Percentiles rank a stretch among this genome's conserved stretches.
Conservation (phyloP, 257 asterid genomes). For the Rhazya stricta region DNA sequence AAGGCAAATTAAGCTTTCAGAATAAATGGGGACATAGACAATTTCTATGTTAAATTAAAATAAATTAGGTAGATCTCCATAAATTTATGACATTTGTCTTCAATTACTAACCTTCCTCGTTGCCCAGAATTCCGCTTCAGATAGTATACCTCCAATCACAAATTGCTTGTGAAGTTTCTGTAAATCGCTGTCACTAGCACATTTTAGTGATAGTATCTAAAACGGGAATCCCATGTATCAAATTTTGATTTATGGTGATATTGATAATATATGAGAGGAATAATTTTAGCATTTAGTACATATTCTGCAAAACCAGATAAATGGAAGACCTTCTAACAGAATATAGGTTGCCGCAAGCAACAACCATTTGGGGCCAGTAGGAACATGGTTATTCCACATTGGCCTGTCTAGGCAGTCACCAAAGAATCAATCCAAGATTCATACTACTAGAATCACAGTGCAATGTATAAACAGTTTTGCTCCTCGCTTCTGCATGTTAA, state of each 20-base stretch:
- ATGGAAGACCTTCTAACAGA: neutral
- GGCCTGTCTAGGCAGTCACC: neutral
- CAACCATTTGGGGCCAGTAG: neutral
- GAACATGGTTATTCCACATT: neutral
- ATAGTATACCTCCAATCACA: conserved; percentile 68
- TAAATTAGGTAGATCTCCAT: neutral
- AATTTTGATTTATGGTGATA: conserved; percentile 3
- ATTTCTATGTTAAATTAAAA: neutral
- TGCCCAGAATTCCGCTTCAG: conserved; percentile 98
- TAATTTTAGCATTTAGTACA: neutral
- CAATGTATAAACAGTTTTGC: neutral
- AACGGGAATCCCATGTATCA: conserved; percentile 14
- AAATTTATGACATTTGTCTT: conserved; percentile 2
- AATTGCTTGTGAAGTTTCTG: conserved; percentile 87
- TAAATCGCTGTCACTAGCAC: conserved; percentile 73
- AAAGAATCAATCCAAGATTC: neutral
- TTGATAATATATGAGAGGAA: neutral
- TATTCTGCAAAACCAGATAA: neutral
- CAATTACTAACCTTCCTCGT: conserved; percentile 75
- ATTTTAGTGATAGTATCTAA: conserved; percentile 35
- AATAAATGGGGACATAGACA: neutral
- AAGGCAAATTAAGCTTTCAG: neutral
- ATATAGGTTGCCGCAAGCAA: neutral
- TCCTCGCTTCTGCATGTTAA: neutral
- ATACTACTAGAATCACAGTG: neutral